These are phyloP conservation scores for Diaporthe destruens DNA, from an alignment of 2,329 filamentous ascomycete species.

Conservation along the genomic window DNA sequence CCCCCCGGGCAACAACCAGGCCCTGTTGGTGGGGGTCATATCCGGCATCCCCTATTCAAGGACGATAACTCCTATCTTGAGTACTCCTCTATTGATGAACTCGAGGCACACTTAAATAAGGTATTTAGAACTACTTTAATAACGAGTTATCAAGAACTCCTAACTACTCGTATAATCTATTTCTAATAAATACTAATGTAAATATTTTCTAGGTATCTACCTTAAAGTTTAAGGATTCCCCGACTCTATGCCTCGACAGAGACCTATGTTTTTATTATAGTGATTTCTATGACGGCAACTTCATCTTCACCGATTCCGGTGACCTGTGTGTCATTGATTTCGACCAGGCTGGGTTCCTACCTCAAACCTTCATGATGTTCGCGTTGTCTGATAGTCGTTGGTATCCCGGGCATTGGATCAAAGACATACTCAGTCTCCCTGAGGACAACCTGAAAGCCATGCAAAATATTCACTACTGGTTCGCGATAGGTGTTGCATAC, in stretches of 20 bases:
- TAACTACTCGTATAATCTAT: neutral
- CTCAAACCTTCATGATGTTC: constrained; percentile 5
- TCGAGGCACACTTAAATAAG: neutral
- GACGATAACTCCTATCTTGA: neutral
- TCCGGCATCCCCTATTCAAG: constrained; percentile 26
- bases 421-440: neutral
- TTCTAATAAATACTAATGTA: neutral
- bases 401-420: neutral
- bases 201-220: neutral
- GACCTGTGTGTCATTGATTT: constrained; percentile 1
- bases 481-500: neutral
- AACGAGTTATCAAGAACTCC: neutral
- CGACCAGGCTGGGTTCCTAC: constrained; percentile 16
- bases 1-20: neutral
- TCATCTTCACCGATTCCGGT: constrained; percentile 15
- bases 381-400: constrained; percentile 9
- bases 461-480: constrained; percentile 2
- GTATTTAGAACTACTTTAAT: neutral
- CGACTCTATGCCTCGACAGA: neutral
- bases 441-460: constrained; percentile 9
- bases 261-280: constrained; percentile 15
- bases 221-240: neutral
- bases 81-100: neutral
- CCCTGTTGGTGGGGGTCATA: constrained; percentile 16
- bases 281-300: neutral